Conservation (phyloP, 1,284 basidiomycete genomes). For the Inonotus obliquus region DNA sequence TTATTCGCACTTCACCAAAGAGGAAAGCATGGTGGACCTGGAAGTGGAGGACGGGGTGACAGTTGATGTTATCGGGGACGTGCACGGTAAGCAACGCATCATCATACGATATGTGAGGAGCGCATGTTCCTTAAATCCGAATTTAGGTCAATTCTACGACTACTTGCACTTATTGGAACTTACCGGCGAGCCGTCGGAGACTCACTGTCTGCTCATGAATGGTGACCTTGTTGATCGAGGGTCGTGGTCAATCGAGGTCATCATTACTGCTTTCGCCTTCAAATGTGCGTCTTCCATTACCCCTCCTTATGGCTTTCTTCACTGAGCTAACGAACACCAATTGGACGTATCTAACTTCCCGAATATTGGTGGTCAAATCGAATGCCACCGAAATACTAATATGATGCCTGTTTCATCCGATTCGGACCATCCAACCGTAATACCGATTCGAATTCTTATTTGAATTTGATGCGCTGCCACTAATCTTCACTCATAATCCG, state of each 20-base stretch:
- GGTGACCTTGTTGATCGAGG: constrained; percentile 97
- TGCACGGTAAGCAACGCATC: constrained; percentile 56
- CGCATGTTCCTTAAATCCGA: background rate
- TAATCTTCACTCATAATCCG: too few species aligned
- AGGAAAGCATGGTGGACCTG: constrained; percentile 82
- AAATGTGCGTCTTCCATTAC: constrained; percentile 63
- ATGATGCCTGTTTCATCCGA: background rate
- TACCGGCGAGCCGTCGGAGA: constrained; percentile 79
- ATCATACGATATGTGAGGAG: background rate
- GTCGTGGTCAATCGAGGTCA: constrained; percentile 96
- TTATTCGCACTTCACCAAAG: constrained; percentile 68
- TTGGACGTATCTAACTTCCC: too few species aligned
- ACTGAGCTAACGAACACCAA: background rate
- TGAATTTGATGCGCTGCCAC: too few species aligned
- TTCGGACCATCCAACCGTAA: too few species aligned
- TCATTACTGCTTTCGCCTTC: constrained; percentile 89
- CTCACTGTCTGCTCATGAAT: constrained; percentile 88
- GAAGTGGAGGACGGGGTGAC: constrained; percentile 75
- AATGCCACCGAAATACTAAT: background rate
- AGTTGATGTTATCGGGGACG: constrained; percentile 90
- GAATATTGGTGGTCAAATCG: background rate
- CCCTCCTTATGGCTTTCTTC: background rate
- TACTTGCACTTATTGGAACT: constrained; percentile 83
- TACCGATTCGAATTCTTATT: too few species aligned
- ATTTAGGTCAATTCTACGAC: constrained; percentile 89